phyloP scores from a whole-genome alignment of 306 rosid genomes.

The Astragalus membranaceus region DNA sequence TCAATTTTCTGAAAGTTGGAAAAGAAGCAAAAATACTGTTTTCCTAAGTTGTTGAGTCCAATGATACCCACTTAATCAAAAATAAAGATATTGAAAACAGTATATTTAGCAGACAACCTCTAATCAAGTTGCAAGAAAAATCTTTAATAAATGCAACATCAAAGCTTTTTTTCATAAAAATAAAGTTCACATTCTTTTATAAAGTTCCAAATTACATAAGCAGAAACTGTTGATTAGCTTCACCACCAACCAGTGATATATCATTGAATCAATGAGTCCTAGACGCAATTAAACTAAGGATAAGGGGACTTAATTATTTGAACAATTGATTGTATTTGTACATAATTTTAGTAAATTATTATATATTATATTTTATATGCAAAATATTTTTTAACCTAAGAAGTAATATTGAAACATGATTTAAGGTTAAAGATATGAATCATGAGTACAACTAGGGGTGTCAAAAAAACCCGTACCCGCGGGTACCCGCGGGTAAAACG shows the following conservation, averaged over 20 bases:
- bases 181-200: conserved; percentile 8
- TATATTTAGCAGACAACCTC: not conserved
- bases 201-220: conserved; percentile 17
- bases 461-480: no score
- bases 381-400: not conserved
- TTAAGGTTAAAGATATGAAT: not conserved
- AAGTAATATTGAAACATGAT: not conserved
- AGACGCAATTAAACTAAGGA: conserved; percentile 7
- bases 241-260: not conserved
- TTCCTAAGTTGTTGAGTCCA: conserved; percentile 2
- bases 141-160: conserved; percentile 14
- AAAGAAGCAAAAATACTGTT: conserved; percentile 5
- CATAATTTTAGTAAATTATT: not conserved
- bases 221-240: conserved; percentile 10
- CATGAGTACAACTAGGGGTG: not conserved
- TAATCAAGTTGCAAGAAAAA: conserved; percentile 15
- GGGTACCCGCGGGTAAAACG: no score
- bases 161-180: conserved; percentile 18
- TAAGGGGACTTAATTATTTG: not conserved
- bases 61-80: conserved; percentile 25
- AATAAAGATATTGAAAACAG: conserved; percentile 1
- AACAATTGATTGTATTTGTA: not conserved
- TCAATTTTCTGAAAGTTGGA: conserved; percentile 18
- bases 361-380: not conserved
- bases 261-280: conserved; percentile 16